A percentile compares a stretch with the other conserved stretches of the same genome.
These are phyloP conservation scores for Ceratocystis huliohia DNA, from an alignment of 2,329 filamentous ascomycete genomes.

Conservation along the genomic window DNA sequence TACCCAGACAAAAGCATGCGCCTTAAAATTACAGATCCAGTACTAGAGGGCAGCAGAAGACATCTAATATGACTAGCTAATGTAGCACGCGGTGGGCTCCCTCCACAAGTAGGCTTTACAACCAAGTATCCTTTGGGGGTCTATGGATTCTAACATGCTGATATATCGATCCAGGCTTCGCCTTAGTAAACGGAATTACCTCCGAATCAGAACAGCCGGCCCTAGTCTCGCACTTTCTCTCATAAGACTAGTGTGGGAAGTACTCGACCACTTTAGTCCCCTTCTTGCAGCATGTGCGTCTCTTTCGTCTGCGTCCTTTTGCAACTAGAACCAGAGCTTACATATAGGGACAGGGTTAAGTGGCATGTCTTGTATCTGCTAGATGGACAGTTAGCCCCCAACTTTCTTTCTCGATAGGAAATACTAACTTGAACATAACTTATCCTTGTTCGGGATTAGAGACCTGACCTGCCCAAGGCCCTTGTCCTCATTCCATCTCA, in stretches of 20 bases:
- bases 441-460: too few species aligned
- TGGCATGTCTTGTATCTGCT: too few species aligned
- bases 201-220: constrained; percentile 36
- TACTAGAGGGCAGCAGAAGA: background rate
- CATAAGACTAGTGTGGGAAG: constrained; percentile 33
- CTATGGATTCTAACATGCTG: constrained; percentile 15
- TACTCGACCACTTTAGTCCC: constrained; percentile 36
- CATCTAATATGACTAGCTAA: constrained; percentile 4
- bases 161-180: constrained; percentile 50
- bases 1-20: background rate
- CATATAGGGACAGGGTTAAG: too few species aligned
- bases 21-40: constrained; percentile 1
- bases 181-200: constrained; percentile 46
- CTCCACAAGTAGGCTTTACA: constrained; percentile 27
- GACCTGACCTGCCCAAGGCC: too few species aligned
- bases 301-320: too few species aligned
- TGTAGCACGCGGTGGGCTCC: constrained; percentile 28
- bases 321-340: too few species aligned
- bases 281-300: constrained; percentile 21
- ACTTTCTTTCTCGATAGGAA: too few species aligned
- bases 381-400: too few species aligned
- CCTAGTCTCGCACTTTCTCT: constrained; percentile 33
- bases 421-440: too few species aligned
- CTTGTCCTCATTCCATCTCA: too few species aligned
- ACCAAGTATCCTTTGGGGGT: background rate